A percentile compares a stretch with the other conserved stretches of the same genome.
Conservation (phyloP, 768 basidiomycete species). For the Auricularia sp. region DNA sequence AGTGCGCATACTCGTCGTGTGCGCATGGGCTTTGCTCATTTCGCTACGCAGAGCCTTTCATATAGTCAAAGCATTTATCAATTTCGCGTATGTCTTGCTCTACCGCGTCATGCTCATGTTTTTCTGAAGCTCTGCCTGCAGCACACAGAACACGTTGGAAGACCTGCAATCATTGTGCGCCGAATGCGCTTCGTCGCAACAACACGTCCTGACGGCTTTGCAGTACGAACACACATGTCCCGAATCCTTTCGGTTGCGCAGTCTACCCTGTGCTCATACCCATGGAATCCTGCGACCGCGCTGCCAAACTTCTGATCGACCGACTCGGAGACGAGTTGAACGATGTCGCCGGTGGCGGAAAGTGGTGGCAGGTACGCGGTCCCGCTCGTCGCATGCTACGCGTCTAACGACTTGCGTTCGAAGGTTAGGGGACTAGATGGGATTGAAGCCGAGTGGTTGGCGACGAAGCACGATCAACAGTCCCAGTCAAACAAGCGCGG, state of each 20-base stretch:
- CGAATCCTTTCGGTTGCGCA: constrained; percentile 76
- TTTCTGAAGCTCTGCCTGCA: background rate
- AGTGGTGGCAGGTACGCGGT: constrained; percentile 93
- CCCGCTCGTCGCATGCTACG: background rate
- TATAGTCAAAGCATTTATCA: constrained; percentile 64
- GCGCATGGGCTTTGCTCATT: background rate
- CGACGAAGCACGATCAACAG: constrained; percentile 26
- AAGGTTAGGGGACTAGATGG: constrained; percentile 47
- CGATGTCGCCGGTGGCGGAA: constrained; percentile 72
- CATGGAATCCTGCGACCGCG: constrained; percentile 62
- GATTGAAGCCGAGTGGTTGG: constrained; percentile 47
- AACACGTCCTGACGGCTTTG: background rate
- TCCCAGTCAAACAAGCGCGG: constrained; percentile 20
- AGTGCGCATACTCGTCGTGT: constrained; percentile 29
- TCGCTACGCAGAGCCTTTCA: constrained; percentile 44
- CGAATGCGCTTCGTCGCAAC: background rate
- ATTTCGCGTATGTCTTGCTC: constrained; percentile 25
- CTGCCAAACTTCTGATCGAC: constrained; percentile 60
- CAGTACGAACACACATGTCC: constrained; percentile 69
- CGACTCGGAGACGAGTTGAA: constrained; percentile 72
- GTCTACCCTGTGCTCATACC: constrained; percentile 65
- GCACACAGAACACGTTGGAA: constrained; percentile 57
- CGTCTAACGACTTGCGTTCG: background rate
- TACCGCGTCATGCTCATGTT: background rate
- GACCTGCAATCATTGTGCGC: constrained; percentile 60